Evolutionary conservation across 2,329 filamentous ascomycete species (phyloP).

Genomic region (Myriangium duriaei): DNA sequence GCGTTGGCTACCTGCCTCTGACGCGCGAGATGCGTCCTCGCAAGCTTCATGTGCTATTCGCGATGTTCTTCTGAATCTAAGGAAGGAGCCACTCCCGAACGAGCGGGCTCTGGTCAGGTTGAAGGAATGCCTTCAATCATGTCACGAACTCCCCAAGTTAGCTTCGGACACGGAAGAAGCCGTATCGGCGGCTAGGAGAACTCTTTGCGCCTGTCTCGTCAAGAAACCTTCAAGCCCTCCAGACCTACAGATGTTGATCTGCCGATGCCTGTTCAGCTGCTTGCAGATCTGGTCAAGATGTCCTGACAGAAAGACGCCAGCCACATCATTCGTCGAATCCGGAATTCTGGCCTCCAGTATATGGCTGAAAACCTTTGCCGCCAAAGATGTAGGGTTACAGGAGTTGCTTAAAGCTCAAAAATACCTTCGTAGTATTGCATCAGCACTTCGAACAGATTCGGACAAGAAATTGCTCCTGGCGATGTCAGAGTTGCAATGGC

Average conservation of each 20-base stretch:
- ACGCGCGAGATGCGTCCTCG: neutral
- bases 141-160: neutral
- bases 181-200: neutral
- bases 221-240: neutral
- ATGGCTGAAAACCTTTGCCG: neutral
- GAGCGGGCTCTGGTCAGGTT: too few relatives aligned
- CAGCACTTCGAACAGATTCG: neutral
- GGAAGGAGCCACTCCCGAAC: too few relatives aligned
- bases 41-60: neutral
- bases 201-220: neutral
- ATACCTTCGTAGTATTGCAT: neutral
- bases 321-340: neutral
- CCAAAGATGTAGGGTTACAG: too few relatives aligned
- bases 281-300: neutral
- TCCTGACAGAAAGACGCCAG: neutral
- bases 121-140: neutral
- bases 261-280: neutral
- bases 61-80: too few relatives aligned
- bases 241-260: neutral
- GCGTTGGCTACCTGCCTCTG: neutral
- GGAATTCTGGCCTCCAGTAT: neutral
- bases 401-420: neutral
- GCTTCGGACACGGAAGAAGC: neutral
- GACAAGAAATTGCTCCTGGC: constrained; percentile 1
- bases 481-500: constrained; percentile 6